These are phyloP conservation scores for baker's yeast (Saccharomyces cerevisiae) DNA, from an alignment of 805 yeast species.

Conservation along the genomic window DNA sequence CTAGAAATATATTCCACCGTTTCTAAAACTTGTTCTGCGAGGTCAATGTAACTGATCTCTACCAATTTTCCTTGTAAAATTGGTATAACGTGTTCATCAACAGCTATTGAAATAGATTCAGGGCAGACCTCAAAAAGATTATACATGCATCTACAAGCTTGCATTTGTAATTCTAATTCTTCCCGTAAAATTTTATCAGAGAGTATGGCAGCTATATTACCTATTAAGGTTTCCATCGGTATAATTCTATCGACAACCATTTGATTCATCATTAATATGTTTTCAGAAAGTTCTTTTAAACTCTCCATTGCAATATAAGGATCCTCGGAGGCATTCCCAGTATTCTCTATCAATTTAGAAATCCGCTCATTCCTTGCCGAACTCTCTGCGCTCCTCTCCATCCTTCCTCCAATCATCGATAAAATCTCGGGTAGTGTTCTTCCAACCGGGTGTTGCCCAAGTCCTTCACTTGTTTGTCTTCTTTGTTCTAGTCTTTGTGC, in stretches of 20 bases:
- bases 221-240: slow-evolving; percentile 50
- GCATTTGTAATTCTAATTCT: slow-evolving; percentile 71
- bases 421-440: slow-evolving; percentile 34
- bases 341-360: slow-evolving; percentile 22
- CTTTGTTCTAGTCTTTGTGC: slow-evolving; percentile 10
- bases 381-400: slow-evolving; percentile 8
- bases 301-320: slow-evolving; percentile 56
- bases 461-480: background rate
- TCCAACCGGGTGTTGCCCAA: background rate
- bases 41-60: slow-evolving; percentile 77
- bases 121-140: slow-evolving; percentile 70
- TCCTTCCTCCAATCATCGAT: slow-evolving; percentile 26
- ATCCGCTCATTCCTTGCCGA: slow-evolving; percentile 15
- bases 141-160: slow-evolving; percentile 76
- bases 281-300: slow-evolving; percentile 54
- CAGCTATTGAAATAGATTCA: slow-evolving; percentile 53
- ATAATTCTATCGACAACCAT: slow-evolving; percentile 53
- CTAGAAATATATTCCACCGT: slow-evolving; percentile 61
- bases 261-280: slow-evolving; percentile 60
- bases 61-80: slow-evolving; percentile 55
- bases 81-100: slow-evolving; percentile 57
- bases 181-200: slow-evolving; percentile 48
- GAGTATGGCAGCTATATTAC: slow-evolving; percentile 49
- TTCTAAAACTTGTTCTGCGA: slow-evolving; percentile 85
- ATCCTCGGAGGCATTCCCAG: slow-evolving; percentile 36